Base-by-base conservation (phyloP, 257 asterid species). In the Henckelia pumila region DNA sequence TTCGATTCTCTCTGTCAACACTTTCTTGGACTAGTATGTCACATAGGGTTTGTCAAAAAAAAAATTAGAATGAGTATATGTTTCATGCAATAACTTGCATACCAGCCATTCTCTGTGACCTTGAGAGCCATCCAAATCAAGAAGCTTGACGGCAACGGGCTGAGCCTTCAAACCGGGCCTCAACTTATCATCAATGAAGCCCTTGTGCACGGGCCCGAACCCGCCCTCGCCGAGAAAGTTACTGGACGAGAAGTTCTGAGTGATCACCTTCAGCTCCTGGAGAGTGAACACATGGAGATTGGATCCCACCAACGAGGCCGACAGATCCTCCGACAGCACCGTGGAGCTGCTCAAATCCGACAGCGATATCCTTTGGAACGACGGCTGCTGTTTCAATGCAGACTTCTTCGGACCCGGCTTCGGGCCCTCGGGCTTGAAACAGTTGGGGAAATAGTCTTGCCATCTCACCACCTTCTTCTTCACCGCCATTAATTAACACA, bases 101-200 rank as follows among this genome's bases (percentile, higher is more conserved):
- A 93, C 98, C 97, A 93, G 88, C 98, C 98, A 93, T 80, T 93
- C 98, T 59, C 84, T 67, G 58, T 93, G 98, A 5, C 98, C 98
- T 53, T 93, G 98, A 0, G 87, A 19, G 59, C 98, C 97, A 71
- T 89, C 98, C 64, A 93, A 83, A 67, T 93, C 97, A 23, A 93
- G 85, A 32, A 86, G 89, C 82, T 93, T 93, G 24, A 93, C 97
- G 0, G 98, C 98, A 3, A 93, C 96, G 47, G 98, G 96, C 83
- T 93, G 98, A 61, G 97, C 97, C 75, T 86, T 93, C 63, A 93
- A 70, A 0, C 92, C 92, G 6, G 94, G 95, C 75, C 96, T 22
- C 9, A 93, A 73, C 74, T 84, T 86, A 52, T 93, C 97, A 49
- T 93, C 98, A 23, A 93, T 81, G 80, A 93, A 93, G 7, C 98